Evolutionary conservation across 768 basidiomycete genomes (phyloP).

Genomic region (Lenzites betulinus): DNA sequence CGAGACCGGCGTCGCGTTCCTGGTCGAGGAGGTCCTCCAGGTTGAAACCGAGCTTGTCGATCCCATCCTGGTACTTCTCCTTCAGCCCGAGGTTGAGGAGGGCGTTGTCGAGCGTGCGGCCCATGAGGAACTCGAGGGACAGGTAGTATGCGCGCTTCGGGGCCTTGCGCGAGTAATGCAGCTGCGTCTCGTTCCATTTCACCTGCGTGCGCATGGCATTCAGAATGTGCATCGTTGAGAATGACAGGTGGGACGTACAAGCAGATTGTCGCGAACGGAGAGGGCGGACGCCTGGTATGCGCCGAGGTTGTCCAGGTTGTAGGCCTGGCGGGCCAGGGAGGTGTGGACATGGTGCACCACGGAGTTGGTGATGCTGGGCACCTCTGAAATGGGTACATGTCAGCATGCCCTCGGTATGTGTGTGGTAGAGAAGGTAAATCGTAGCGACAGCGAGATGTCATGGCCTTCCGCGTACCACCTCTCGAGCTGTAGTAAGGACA

Average conservation of each 20-base stretch:
- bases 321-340: conserved; percentile 86
- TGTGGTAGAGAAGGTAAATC: too few relatives aligned
- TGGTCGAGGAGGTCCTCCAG: conserved; percentile 85
- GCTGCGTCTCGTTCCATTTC: conserved; percentile 86
- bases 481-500: too few relatives aligned
- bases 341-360: conserved; percentile 86
- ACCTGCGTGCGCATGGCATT: conserved; percentile 41
- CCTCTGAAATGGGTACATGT: conserved; percentile 42
- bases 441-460: too few relatives aligned
- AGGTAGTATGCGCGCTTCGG: conserved; percentile 95
- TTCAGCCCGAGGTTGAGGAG: conserved; percentile 90
- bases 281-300: conserved; percentile 93
- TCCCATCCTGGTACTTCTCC: conserved; percentile 65
- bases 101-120: conserved; percentile 75
- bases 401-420: too few relatives aligned
- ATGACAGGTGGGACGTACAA: conserved; percentile 47
- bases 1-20: conserved; percentile 93
- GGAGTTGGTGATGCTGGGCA: conserved; percentile 65
- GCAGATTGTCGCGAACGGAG: conserved; percentile 83
- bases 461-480: too few relatives aligned
- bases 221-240: background rate
- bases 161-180: conserved; percentile 74
- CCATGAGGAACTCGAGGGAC: conserved; percentile 92
- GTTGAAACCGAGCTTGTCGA: conserved; percentile 82
- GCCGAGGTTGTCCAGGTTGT: conserved; percentile 83